Base-by-base conservation (phyloP, 169 alveolate species). In the Cryptosporidium canis region DNA sequence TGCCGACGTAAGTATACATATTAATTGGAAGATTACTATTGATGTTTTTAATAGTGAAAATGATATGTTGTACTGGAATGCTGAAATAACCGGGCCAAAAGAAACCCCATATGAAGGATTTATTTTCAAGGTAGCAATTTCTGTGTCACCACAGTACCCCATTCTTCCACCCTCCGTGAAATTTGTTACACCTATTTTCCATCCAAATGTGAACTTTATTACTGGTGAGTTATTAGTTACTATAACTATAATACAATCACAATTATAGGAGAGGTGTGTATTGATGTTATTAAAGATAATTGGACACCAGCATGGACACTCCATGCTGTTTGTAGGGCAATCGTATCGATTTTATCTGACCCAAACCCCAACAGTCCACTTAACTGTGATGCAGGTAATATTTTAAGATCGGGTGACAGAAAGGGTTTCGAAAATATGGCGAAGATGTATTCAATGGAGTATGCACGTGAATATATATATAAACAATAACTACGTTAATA, bases 241-340 rank as follows among this genome's bases (percentile, higher is more conserved):
- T 53, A 21, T 35, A 8, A 35, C 33, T 1, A 91, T 39, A 82
- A 77, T 31, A 67, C 39, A 90, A 67, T 43, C 48, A 44, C 8
- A 48, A 58, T 24, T 66, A 58, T 87, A 95, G 98, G 99, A 39
- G 98, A 95, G 85, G 82, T 97, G 3, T 97, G 99, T 71, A 92
- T 98, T 85, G 98, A 98, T 83, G 94, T 97, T 24, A 90, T 97
- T 29, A 96, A 96, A 90, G 92, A 96, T 58, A 94, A 97, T 87
- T 98, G 99, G 99, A 95, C 97, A 29, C 99, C 99, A 0, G 98
- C 98, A 58, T 98, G 99, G 99, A 96, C 97, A 35, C 82, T 98
- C 71, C 98, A 96, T 83, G 94, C 95, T 85, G 94, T 97, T 41
- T 97, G 99, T 67, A 92, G 97, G 21, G 99, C 99, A 24, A 93